Evolutionary conservation across 495 filamentous ascomycete genomes (phyloP), one percentile per base, ranked within the genome.

Genomic region (Lasiosphaeria ovina): DNA sequence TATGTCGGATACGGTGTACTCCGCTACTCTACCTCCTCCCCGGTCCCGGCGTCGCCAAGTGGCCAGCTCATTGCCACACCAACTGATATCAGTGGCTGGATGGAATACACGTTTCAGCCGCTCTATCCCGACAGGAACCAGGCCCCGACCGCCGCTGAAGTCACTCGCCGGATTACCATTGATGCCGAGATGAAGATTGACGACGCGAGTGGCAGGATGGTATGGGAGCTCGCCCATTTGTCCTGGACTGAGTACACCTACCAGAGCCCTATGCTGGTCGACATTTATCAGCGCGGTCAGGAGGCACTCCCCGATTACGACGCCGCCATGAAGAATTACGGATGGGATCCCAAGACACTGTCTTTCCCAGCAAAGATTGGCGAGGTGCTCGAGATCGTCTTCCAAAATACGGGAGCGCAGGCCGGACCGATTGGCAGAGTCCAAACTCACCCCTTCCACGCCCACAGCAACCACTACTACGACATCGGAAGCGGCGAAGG

Each of bases 371-470:
- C 81, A 10, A 68, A 77, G 54, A 65, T 85, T 5, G 83, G 81
- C 16, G 85, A 88, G 63, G 81, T 87, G 9, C 61, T 88, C n/a
- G 85, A 88, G 58, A 84, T 87, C 35, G 76, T 87, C 36, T 72
- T 79, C 60, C 74, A 82, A 52, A 85, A 86, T 62, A 78, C 78
- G 8, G 79, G 79, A 0, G 67, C 76, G 7, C 35, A 40, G 32
- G 51, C 48, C 31, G 61, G 60, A 6, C 55, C 65, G n/a, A 66
- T 63, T 8, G 83, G 80, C 6, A 72, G 74, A 3, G 71, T 83
- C n/a, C 81, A 86, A 53, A 73, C 74, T 2, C 85, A 88, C 57
- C 85, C 85, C 3, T 86, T 82, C 69, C 85, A 88, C 62, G 77
- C 72, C 0, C 85, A 87, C 65, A 82, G 84, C 8, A 68, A 77